Conservation (phyloP, 2,329 filamentous ascomycete genomes). For the Monilinia fructigena region DNA sequence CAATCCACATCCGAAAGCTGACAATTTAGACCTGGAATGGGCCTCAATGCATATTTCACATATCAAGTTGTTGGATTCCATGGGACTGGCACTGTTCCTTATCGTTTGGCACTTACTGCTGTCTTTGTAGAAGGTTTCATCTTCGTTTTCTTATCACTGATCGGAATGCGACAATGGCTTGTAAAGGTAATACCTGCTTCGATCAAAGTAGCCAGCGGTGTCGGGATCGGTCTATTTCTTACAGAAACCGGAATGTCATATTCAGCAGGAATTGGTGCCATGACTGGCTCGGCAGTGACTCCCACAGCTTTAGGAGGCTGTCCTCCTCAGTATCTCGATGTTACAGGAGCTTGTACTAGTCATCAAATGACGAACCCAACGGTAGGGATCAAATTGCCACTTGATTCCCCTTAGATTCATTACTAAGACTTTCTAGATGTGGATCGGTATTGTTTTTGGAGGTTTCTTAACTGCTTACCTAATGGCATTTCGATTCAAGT, state of each 20-base stretch:
- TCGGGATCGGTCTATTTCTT: conserved; percentile 64
- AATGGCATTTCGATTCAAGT: conserved; percentile 75
- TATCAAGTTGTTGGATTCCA: conserved; percentile 65
- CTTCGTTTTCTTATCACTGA: conserved; percentile 62
- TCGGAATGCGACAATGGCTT: conserved; percentile 72
- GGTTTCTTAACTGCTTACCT: conserved; percentile 77
- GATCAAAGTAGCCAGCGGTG: conserved; percentile 64
- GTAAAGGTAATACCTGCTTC: conserved; percentile 63
- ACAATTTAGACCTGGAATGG: conserved; percentile 59
- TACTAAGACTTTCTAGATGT: conserved; percentile 53
- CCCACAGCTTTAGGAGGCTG: conserved; percentile 79
- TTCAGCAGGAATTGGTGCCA: conserved; percentile 71
- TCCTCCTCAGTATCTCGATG: conserved; percentile 52
- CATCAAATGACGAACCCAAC: conserved; percentile 76
- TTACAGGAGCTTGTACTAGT: conserved; percentile 51
- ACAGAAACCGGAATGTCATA: conserved; percentile 70
- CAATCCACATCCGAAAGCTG: not conserved
- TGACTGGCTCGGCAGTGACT: conserved; percentile 67
- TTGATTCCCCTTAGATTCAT: not conserved
- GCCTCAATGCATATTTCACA: conserved; percentile 66
- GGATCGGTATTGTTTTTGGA: conserved; percentile 81
- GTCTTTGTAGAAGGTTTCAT: conserved; percentile 65
- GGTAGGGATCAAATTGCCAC: conserved; percentile 42
- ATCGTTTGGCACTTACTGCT: conserved; percentile 60
- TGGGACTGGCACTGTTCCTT: conserved; percentile 56